Evolutionary conservation across 192 early-diverging fungal species (phyloP).

Genomic region (Umbelopsis sp.): DNA sequence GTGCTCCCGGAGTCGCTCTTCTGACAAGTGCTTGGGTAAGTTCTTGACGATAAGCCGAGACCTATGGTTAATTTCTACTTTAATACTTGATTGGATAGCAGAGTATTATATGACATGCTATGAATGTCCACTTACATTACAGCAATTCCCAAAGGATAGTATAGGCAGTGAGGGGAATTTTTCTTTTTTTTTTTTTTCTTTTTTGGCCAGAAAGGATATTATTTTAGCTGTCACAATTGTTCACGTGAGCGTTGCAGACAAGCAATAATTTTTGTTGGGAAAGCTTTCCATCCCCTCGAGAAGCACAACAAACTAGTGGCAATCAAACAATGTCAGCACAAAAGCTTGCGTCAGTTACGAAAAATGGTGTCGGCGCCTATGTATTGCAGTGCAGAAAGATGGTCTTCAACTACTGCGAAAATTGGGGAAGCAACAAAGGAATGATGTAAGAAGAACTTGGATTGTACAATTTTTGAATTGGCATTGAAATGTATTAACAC

Average conservation of each 20-base stretch:
- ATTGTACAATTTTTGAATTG: not conserved
- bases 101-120: not conserved
- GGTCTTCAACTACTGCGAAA: slow-evolving; percentile 85
- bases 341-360: slow-evolving; percentile 30
- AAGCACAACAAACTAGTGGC: not conserved
- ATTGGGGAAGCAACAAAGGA: slow-evolving; percentile 73
- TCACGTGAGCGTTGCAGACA: not conserved
- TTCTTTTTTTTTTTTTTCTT: no score
- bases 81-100: not conserved
- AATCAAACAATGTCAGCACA: slow-evolving; percentile 14
- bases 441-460: slow-evolving; percentile 57
- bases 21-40: slow-evolving; percentile 88
- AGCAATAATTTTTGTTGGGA: not conserved
- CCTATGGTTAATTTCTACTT: not conserved
- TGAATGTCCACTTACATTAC: not conserved
- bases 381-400: slow-evolving; percentile 76
- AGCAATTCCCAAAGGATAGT: not conserved
- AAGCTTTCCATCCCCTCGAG: not conserved
- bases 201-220: no score
- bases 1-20: slow-evolving; percentile 84
- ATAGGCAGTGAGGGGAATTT: not conserved
- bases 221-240: not conserved
- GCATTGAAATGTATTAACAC: not conserved
- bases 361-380: slow-evolving; percentile 77
- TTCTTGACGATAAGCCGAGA: slow-evolving; percentile 93